phyloP scores from a whole-genome alignment of 2,329 filamentous ascomycete species.

The Trichoderma hamatum region DNA sequence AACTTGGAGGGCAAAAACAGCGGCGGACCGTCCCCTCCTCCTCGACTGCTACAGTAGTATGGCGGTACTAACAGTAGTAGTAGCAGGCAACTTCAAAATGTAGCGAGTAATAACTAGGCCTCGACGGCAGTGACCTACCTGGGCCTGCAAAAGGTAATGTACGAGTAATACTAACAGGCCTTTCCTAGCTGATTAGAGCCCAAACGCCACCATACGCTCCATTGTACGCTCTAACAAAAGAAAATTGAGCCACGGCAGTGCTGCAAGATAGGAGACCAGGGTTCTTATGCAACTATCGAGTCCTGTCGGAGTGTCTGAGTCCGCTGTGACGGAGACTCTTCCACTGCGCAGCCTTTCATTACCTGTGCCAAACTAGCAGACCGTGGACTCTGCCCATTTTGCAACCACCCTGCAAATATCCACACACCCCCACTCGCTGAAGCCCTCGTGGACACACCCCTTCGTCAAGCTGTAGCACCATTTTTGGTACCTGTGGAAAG shows the following conservation, averaged over 20 bases:
- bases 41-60: not conserved
- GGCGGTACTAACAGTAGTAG: not conserved
- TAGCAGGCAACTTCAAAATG: not conserved
- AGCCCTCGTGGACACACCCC: conserved; percentile 10
- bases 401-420: conserved; percentile 14
- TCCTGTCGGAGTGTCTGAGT: not conserved
- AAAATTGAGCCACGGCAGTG: not conserved
- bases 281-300: conserved; percentile 6
- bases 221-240: not conserved
- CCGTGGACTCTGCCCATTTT: not conserved
- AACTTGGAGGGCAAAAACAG: conserved; percentile 14
- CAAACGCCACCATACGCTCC: not conserved
- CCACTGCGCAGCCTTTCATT: not conserved
- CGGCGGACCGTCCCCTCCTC: conserved; percentile 13
- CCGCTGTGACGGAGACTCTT: not conserved
- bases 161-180: not conserved
- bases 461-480: not conserved
- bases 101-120: not conserved
- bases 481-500: not conserved
- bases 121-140: not conserved
- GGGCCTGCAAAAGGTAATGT: not conserved
- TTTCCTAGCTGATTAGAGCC: conserved; percentile 11
- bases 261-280: not conserved
- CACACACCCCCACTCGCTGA: conserved; percentile 24
- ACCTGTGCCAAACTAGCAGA: not conserved